Conservation (phyloP, 371 early-diverging fungal species). For the Saksenaea vasiformis region DNA sequence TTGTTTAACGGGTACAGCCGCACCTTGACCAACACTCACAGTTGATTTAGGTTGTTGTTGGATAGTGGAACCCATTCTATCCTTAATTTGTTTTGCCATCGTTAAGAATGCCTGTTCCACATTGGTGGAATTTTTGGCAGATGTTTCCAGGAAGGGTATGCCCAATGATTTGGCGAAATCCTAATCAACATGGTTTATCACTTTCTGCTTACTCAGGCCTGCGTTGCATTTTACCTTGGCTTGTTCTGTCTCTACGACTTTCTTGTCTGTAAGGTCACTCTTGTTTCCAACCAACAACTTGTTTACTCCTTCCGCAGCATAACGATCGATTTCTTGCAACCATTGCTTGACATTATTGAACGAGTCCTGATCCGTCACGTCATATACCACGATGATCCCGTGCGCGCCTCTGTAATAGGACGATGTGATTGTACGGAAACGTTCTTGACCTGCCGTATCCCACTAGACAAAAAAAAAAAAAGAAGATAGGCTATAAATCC, state of each 20-base stretch:
- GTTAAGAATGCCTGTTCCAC: conserved; percentile 94
- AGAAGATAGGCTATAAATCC: neutral
- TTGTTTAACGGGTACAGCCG: conserved; percentile 52
- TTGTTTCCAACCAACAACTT: conserved; percentile 99
- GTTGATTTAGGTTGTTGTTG: conserved; percentile 47
- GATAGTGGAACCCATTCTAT: conserved; percentile 42
- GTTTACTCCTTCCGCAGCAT: conserved; percentile 70
- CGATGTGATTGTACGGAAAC: conserved; percentile 97
- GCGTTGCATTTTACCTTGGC: conserved; percentile 46
- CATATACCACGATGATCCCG: conserved; percentile 99
- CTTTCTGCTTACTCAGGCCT: neutral
- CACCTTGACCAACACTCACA: conserved; percentile 52
- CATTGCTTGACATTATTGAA: conserved; percentile 90
- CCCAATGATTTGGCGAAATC: conserved; percentile 84
- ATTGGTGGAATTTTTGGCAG: conserved; percentile 89
- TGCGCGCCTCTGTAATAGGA: conserved; percentile 98
- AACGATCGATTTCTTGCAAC: conserved; percentile 91
- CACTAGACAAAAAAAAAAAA: conserved; percentile 44
- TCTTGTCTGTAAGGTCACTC: conserved; percentile 91
- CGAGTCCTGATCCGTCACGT: conserved; percentile 96
- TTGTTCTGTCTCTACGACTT: conserved; percentile 66
- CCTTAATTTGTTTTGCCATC: conserved; percentile 82
- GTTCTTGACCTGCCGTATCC: conserved; percentile 99
- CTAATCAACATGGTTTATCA: conserved; percentile 20
- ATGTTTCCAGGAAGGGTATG: conserved; percentile 91